Evolutionary conservation across 306 rosid genomes (phyloP).

Genomic region (Cicer yamashitae): DNA sequence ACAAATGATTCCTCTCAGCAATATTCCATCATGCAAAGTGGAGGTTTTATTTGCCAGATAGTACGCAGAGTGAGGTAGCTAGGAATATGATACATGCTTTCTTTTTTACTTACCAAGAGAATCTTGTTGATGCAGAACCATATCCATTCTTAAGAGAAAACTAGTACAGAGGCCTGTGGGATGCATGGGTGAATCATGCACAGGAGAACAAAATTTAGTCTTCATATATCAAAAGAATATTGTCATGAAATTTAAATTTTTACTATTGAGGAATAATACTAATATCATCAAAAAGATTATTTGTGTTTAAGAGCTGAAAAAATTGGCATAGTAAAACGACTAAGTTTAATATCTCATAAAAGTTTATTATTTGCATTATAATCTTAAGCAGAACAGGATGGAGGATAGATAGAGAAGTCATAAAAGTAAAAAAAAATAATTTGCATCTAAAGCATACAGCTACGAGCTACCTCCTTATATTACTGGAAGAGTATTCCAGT

Average conservation of each 20-base stretch:
- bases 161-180: background rate
- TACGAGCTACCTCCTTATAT: slow-evolving; percentile 29
- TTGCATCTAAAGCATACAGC: slow-evolving; percentile 3
- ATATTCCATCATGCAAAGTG: slow-evolving; percentile 51
- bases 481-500: slow-evolving; percentile 5
- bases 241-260: background rate
- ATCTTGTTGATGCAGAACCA: slow-evolving; percentile 22
- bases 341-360: background rate
- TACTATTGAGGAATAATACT: background rate
- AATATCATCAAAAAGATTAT: background rate
- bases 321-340: background rate
- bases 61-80: slow-evolving; percentile 73
- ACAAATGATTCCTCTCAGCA: slow-evolving; percentile 54
- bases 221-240: background rate
- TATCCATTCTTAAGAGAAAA: slow-evolving; percentile 19
- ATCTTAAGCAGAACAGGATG: slow-evolving; percentile 16
- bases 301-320: background rate
- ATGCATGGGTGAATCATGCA: background rate
- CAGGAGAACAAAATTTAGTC: background rate
- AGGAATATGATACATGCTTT: slow-evolving; percentile 23
- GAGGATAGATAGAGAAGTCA: slow-evolving; percentile 34
- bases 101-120: slow-evolving; percentile 21
- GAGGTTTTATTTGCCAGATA: slow-evolving; percentile 62
- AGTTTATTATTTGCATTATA: background rate
- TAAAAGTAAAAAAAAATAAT: slow-evolving; percentile 16